phyloP scores from a whole-genome alignment of 179 eudicot genomes.

The Kewa caespitosa region DNA sequence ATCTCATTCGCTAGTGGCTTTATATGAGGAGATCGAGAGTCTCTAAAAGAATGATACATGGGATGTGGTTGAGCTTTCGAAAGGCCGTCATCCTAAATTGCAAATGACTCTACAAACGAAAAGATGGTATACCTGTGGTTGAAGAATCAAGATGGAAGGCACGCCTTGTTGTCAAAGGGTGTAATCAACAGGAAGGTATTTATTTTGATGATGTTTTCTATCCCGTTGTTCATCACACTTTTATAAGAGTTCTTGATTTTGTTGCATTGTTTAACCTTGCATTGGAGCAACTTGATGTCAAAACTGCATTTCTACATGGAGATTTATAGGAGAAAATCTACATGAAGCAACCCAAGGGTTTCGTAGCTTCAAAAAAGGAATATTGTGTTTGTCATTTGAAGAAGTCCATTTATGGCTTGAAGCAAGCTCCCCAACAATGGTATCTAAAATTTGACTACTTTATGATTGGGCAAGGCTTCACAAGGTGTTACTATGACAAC shows the following conservation, averaged over 20 bases:
- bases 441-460: not conserved
- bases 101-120: not conserved
- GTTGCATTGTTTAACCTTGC: not conserved
- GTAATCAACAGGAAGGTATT: not conserved
- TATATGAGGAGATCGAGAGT: not conserved
- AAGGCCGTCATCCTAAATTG: not conserved
- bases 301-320: not conserved
- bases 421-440: not conserved
- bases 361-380: not conserved
- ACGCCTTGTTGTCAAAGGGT: not conserved
- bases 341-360: not conserved
- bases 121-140: not conserved
- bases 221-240: not conserved
- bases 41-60: not conserved
- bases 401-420: not conserved
- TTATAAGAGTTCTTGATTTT: not conserved
- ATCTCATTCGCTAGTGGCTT: not conserved
- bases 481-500: not conserved
- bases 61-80: not conserved
- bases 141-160: not conserved
- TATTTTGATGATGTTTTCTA: not conserved
- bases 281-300: not conserved
- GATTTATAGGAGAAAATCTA: not conserved
- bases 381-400: not conserved
- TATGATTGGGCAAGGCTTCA: not conserved